Evolutionary conservation across 192 early-diverging fungal genomes (phyloP).

Genomic region (Spizellomyces sp.): DNA sequence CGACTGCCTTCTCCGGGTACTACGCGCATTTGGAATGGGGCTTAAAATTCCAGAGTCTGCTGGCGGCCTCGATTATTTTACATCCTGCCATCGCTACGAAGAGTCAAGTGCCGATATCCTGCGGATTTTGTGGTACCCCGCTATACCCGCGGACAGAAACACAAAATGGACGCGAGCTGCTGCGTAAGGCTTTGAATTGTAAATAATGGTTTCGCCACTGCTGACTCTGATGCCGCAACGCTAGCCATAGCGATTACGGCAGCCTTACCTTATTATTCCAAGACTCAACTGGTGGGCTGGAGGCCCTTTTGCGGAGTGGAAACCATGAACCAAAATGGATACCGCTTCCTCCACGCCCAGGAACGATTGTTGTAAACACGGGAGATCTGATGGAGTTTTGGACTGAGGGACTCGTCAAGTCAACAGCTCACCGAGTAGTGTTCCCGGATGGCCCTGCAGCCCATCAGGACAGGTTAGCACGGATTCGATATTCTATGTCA

Average conservation of each 20-base stretch:
- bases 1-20: conserved; percentile 44
- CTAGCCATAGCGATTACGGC: conserved; percentile 70
- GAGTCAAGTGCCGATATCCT: conserved; percentile 44
- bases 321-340: conserved; percentile 51
- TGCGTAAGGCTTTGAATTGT: too few species aligned
- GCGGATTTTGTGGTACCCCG: conserved; percentile 67
- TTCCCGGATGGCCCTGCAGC: neutral
- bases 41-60: conserved; percentile 58
- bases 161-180: too few species aligned
- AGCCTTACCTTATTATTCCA: conserved; percentile 70
- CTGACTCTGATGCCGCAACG: conserved; percentile 7
- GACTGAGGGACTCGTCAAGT: conserved; percentile 43
- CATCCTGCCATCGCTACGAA: conserved; percentile 37
- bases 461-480: conserved; percentile 41
- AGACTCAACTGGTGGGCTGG: conserved; percentile 51
- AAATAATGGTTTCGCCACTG: neutral
- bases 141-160: conserved; percentile 27
- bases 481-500: neutral
- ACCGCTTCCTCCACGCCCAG: conserved; percentile 58
- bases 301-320: conserved; percentile 28
- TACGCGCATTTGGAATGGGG: conserved; percentile 64
- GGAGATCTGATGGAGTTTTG: conserved; percentile 36
- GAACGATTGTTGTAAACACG: conserved; percentile 52
- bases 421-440: conserved; percentile 58
- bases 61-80: conserved; percentile 58